Evolutionary conservation across 345 rosid species (phyloP).

Genomic region (Populus deltoides): DNA sequence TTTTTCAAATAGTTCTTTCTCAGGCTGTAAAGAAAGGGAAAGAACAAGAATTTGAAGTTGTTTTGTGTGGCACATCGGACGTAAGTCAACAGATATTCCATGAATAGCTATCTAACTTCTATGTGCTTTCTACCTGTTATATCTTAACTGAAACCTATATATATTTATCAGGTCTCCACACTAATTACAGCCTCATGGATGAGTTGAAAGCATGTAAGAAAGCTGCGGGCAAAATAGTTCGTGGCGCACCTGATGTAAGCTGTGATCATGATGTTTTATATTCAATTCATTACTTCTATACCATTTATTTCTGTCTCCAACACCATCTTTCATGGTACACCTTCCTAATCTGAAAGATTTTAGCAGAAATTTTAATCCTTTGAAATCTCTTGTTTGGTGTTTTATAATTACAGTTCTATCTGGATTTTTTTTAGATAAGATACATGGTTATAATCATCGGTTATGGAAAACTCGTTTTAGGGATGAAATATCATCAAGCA

Average conservation of each 20-base stretch:
- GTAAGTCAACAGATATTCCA: conserved; percentile 45
- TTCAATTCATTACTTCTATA: background rate
- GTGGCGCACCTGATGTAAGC: conserved; percentile 83
- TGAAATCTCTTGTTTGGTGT: background rate
- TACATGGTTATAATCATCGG: background rate
- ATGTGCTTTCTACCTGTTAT: conserved; percentile 19
- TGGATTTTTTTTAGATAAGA: background rate
- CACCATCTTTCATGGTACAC: background rate
- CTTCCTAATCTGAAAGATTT: background rate
- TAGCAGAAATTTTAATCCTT: conserved; percentile 1
- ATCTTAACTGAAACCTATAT: conserved; percentile 8
- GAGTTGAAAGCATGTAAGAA: conserved; percentile 87
- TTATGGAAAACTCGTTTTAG: background rate
- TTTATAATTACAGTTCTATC: background rate
- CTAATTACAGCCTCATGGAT: conserved; percentile 94
- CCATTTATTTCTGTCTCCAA: background rate
- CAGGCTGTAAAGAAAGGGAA: conserved; percentile 93
- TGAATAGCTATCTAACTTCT: conserved; percentile 12
- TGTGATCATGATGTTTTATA: background rate
- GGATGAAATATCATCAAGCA: background rate
- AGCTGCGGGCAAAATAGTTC: conserved; percentile 73
- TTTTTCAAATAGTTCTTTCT: conserved; percentile 76
- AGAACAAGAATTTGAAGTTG: conserved; percentile 77
- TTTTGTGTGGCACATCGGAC: conserved; percentile 97
- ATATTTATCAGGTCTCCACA: conserved; percentile 72